Evolutionary conservation across 2,329 filamentous ascomycete genomes (phyloP), one percentile per base, ranked within the genome.

Genomic region (Ophiognomonia clavigignenti-juglandacearum): DNA sequence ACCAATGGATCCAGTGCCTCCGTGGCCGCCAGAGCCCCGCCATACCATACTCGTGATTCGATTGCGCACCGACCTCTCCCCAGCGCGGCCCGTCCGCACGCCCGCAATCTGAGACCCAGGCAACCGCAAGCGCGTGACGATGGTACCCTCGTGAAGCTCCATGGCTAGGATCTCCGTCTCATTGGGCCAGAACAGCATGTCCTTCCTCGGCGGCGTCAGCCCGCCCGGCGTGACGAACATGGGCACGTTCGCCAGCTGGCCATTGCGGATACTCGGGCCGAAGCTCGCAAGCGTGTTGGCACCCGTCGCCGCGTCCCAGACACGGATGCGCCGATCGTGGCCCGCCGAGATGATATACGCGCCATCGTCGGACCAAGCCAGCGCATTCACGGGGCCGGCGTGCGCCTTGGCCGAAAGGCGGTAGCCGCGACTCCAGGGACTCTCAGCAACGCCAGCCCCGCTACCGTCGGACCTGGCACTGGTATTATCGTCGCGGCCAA

Each of bases 241-340:
- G 38, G 72, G 74, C 18, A 79, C 70, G 50, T 75, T 82, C 18
- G 77, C 78, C 5, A 84, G 70, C 56, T 77, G 82, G 54, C 70
- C 75, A 62, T 96, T 96, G 57, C 83, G 85, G 34, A 96, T 75
- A 23, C 83, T 75, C 1, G 91, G 87, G 0, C 90, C 90, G 60
- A 96, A 97, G 62, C 85, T 91, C 0, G 86, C 87, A 6, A 96
- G 78, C 0, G 88, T 95, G 63, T 97, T 96, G 16, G 85, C 85
- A 2, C 90, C 89, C 0, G 81, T 88, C 0, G 74, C 74, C 2
- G 86, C 80, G 61, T 96, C 79, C 92, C 92, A 97, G 1, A 96
- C 87, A 4, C 91, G 80, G 53, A 97, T 84, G 8, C 85, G 80
- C 40, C 87, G 77, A 62, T 97, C 93, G 48, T 95, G 86, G 0